Base-by-base conservation (phyloP, 495 filamentous ascomycete species). In the Aspergillus funiculosus region DNA sequence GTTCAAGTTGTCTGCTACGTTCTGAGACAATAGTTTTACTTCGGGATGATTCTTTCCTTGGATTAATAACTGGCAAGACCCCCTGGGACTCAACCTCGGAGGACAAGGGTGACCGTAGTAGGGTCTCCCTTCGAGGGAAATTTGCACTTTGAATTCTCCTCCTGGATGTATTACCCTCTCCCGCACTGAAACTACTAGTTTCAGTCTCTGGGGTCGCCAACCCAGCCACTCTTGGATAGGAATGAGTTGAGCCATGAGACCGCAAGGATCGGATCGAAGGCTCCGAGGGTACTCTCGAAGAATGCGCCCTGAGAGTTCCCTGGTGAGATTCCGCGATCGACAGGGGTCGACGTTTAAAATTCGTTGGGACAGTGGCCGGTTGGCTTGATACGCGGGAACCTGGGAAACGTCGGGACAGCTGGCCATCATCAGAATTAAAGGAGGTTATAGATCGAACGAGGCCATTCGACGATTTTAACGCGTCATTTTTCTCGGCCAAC, bases 241-340 rank as follows among this genome's bases (percentile, higher is more conserved):
- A 53, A 26, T 56, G 48, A 3, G 53, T 55, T 20, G 48, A 50
- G 17, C 62, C 59, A 54, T 57, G 43, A 18, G 63, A 55, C 24
- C 65, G 67, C 32, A 48, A 63, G 17, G 61, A 66, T 28, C 65
- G 63, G 22, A 55, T 38, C 1, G 61, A 52, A 19, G 67, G 59
- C 27, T 71, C 68, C 3, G 64, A 69, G 19, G 66, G 58, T 14
- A 62, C 48, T 32, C 65, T 58, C 18, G 46, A 39, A 35, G 60
- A 49, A 37, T 62, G 64, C 6, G 61, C 52, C 8, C 54, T 66
- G 5, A 54, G 54, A n/a, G 54, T 46, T 7, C 56, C 53, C 37
- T 78, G 75, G 21, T 72, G 78, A 32, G 77, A 64, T 56, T 86
- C 81, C 10, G 72, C 65, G 26, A 80, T 74, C 2, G 80, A 79